phyloP scores from a whole-genome alignment of 345 rosid genomes.

The Murraya koenigii region DNA sequence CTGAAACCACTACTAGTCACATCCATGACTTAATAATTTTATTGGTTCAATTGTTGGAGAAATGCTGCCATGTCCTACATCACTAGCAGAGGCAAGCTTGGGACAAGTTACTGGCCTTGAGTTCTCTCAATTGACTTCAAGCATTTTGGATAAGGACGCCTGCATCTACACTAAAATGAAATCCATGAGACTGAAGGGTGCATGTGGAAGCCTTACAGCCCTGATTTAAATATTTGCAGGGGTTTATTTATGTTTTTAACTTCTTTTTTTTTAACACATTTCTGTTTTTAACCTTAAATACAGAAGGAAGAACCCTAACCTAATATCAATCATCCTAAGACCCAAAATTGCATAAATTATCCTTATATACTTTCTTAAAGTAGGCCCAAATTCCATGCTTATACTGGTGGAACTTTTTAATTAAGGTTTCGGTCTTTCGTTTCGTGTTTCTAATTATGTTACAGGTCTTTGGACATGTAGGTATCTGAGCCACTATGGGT shows the following conservation, averaged over 20 bases:
- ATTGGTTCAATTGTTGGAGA: too few species aligned
- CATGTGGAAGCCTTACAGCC: background rate
- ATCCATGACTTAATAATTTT: too few species aligned
- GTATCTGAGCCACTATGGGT: conserved; percentile 69
- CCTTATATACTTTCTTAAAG: background rate
- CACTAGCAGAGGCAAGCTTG: too few species aligned
- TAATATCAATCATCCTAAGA: background rate
- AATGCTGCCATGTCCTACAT: too few species aligned
- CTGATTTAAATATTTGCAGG: background rate
- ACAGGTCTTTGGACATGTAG: conserved; percentile 43
- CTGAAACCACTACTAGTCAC: too few species aligned
- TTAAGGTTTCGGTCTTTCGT: background rate
- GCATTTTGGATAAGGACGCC: too few species aligned
- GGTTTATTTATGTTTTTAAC: too few species aligned
- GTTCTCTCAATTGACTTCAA: too few species aligned
- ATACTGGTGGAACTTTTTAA: background rate
- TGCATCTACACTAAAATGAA: too few species aligned
- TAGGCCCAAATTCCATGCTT: background rate
- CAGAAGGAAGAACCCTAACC: background rate
- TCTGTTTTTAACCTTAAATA: background rate
- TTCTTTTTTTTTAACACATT: too few species aligned
- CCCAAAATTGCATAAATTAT: background rate
- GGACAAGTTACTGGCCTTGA: too few species aligned
- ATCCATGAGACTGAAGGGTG: too few species aligned
- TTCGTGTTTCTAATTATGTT: conserved; percentile 31